phyloP scores from a whole-genome alignment of 306 rosid species.

The Quercus glauca region DNA sequence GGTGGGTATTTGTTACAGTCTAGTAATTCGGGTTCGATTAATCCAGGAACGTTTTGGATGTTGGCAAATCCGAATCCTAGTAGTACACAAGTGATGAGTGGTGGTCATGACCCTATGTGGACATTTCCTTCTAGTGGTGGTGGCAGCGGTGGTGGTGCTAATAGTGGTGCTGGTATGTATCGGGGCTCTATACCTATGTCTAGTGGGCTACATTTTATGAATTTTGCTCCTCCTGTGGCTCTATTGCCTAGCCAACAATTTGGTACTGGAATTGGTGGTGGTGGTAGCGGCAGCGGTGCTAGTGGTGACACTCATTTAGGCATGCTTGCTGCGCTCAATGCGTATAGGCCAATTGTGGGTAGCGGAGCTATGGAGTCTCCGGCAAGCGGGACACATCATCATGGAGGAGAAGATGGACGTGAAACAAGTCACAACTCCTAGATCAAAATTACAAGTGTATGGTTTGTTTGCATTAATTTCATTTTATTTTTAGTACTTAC shows the following conservation, averaged over 20 bases:
- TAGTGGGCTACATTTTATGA: constrained; percentile 80
- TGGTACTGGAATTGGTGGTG: constrained; percentile 26
- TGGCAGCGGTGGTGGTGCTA: background rate
- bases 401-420: constrained; percentile 52
- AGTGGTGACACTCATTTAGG: constrained; percentile 60
- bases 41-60: constrained; percentile 79
- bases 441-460: constrained; percentile 37
- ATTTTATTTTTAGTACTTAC: constrained; percentile 17
- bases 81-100: constrained; percentile 29
- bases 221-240: constrained; percentile 73
- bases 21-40: constrained; percentile 47
- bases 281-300: background rate
- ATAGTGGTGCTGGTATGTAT: constrained; percentile 28
- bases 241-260: constrained; percentile 59
- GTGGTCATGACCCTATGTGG: constrained; percentile 41
- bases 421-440: constrained; percentile 50
- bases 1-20: constrained; percentile 76
- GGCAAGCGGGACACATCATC: constrained; percentile 35
- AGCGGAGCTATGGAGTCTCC: constrained; percentile 35
- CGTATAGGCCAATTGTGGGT: constrained; percentile 46
- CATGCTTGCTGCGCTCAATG: constrained; percentile 68
- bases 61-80: constrained; percentile 33
- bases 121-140: constrained; percentile 34
- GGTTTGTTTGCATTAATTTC: constrained; percentile 34
- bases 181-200: constrained; percentile 44